Evolutionary conservation across 2,329 filamentous ascomycete species (phyloP).

Genomic region (Gremmenia infestans): DNA sequence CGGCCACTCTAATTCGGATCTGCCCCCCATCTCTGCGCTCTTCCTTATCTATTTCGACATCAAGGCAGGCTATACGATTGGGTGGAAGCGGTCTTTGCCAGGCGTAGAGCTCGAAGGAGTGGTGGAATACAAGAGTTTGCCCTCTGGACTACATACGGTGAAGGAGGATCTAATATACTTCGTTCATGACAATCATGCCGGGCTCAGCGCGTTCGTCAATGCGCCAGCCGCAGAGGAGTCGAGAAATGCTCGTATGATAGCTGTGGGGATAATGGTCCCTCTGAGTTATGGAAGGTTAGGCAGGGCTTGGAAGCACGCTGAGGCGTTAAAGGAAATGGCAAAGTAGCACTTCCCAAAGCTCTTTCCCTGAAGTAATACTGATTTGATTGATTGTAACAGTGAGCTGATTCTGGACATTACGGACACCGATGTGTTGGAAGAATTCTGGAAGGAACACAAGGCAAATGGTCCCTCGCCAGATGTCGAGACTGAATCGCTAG

Average conservation of each 20-base stretch:
- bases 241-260: conserved; percentile 87
- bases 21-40: conserved; percentile 66
- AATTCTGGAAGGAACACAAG: conserved; percentile 71
- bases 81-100: conserved; percentile 72
- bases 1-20: conserved; percentile 35
- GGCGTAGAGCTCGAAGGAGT: conserved; percentile 75
- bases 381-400: conserved; percentile 32
- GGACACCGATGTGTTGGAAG: conserved; percentile 60
- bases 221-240: conserved; percentile 70
- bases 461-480: conserved; percentile 25
- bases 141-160: conserved; percentile 87
- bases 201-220: conserved; percentile 88
- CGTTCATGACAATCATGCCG: conserved; percentile 76
- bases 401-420: conserved; percentile 61
- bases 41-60: conserved; percentile 92
- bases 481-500: conserved; percentile 24
- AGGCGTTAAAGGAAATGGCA: conserved; percentile 68
- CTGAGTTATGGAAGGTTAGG: conserved; percentile 81
- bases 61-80: conserved; percentile 85
- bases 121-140: conserved; percentile 94
- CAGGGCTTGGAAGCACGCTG: conserved; percentile 82
- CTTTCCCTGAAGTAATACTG: conserved; percentile 15
- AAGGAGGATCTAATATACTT: conserved; percentile 90
- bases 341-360: conserved; percentile 41
- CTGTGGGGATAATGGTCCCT: conserved; percentile 83